Percentiles rank a stretch among this genome's conserved stretches.
Conservation (phyloP, 148 eudicot species). For the Mesembryanthemum crystallinum region DNA sequence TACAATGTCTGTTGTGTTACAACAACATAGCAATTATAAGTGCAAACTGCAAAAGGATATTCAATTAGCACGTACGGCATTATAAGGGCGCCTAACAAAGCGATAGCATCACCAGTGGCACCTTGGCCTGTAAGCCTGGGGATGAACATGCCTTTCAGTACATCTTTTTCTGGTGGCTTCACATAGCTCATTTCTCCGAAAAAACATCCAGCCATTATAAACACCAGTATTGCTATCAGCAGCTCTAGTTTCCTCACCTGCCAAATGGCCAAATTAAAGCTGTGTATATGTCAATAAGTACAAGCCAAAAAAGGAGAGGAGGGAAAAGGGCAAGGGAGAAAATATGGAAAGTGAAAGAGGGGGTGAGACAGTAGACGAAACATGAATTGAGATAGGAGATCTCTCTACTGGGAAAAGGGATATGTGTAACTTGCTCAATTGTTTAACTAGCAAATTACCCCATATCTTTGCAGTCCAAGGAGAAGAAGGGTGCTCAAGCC, state of each 20-base stretch:
- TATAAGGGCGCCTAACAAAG: constrained; percentile 50
- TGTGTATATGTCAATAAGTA: no score
- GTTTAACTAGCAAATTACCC: no score
- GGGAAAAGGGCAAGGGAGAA: no score
- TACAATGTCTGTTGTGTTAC: no score
- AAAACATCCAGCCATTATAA: constrained; percentile 55
- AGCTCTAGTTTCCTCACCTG: constrained; percentile 60
- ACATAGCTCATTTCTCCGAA: constrained; percentile 47
- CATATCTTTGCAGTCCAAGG: constrained; percentile 66
- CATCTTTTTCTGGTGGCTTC: constrained; percentile 44
- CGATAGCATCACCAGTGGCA: constrained; percentile 54
- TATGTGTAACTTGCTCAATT: no score
- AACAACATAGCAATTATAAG: no score
- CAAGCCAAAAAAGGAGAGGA: no score
- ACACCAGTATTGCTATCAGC: constrained; percentile 41
- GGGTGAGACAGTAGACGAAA: no score
- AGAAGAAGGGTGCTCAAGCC: constrained; percentile 68
- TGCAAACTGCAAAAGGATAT: not conserved
- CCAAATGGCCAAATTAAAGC: not conserved
- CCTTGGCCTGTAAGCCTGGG: constrained; percentile 47
- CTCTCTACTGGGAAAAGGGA: no score
- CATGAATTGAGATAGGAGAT: no score
- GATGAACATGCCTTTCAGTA: constrained; percentile 50
- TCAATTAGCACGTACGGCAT: constrained; percentile 41
- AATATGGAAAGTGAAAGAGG: no score